These are phyloP conservation scores for Diaporthe vaccinii DNA, from an alignment of 2,329 filamentous ascomycete species.

Conservation along the genomic window DNA sequence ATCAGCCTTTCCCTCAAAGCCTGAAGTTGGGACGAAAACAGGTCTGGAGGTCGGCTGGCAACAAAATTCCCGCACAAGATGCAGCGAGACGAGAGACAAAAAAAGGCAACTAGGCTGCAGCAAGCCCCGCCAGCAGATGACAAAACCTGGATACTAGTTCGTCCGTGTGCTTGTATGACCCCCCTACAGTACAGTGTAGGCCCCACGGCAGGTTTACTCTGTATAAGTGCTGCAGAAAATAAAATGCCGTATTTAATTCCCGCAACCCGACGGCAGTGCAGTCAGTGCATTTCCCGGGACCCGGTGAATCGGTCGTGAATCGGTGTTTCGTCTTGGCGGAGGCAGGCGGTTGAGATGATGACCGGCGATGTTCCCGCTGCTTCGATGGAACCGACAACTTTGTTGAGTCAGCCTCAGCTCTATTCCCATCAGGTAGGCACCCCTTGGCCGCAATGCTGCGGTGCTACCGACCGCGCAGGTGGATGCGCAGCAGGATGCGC, in stretches of 20 bases:
- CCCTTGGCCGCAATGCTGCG: background rate
- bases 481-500: slow-evolving; percentile 15
- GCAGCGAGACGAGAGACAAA: background rate
- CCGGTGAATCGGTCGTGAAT: slow-evolving; percentile 2
- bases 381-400: slow-evolving; percentile 8
- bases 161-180: background rate
- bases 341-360: slow-evolving; percentile 6
- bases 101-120: background rate
- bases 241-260: slow-evolving; percentile 16
- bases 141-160: slow-evolving; percentile 17
- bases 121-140: slow-evolving; percentile 6
- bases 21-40: slow-evolving; percentile 4
- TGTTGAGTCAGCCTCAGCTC: slow-evolving; percentile 22
- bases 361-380: background rate
- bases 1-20: background rate
- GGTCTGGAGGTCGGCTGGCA: background rate
- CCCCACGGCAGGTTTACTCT: background rate
- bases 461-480: slow-evolving; percentile 7
- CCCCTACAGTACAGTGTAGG: background rate
- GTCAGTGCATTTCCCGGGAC: background rate
- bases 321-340: background rate
- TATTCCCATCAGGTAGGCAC: background rate
- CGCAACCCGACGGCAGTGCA: slow-evolving; percentile 5
- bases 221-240: background rate
- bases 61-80: background rate